Base-by-base conservation (phyloP, 805 yeast genomes). In the Candida saitoana region DNA sequence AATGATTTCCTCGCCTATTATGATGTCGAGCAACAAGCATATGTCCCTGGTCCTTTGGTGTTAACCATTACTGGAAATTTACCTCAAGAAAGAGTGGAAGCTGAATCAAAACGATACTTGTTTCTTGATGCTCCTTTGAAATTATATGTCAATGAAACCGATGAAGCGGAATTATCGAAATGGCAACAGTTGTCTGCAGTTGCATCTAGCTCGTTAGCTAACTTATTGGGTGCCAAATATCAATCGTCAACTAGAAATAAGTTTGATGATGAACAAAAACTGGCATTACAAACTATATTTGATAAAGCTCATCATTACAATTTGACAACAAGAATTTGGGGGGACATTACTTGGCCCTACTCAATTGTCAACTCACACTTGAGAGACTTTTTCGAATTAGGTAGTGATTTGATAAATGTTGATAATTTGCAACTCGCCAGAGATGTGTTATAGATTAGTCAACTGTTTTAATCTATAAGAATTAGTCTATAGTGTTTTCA, bases 261-360 rank as follows among this genome's bases (percentile, higher is more conserved):
- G 30, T 60, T 79, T 30, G 58, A 56, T 17, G 46, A 45, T 0
- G 50, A 50, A 1, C 77, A 77, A 44, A 42, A 52, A 34, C 43
- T 34, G 1, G 49, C 22, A 8, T 47, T 76, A 18, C 47, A 48
- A 17, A 27, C 43, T 3, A 49, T 48, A 19, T 57, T 77, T 16
- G 59, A 61, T 7, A 39, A 44, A 12, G 82, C 86, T 2, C 87
- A 82, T 49, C 52, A 58, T 2, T 44, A 62, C 38, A 77, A 78
- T 9, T 51, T 83, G 32, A 68, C 71, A 48, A 76, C 87, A 0
- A 65, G 91, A 42, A 64, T 83, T 22, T 84, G 90, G 90, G 89
- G 82, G 15, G 80, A 79, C 6, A 81, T 87, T 1, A 67, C 67
- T 39, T 83, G 88, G 88, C 89, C 90, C 3, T 55, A 57, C 2